phyloP scores from a whole-genome alignment of 139 green algal genomes.

The Picochlorum sp. region DNA sequence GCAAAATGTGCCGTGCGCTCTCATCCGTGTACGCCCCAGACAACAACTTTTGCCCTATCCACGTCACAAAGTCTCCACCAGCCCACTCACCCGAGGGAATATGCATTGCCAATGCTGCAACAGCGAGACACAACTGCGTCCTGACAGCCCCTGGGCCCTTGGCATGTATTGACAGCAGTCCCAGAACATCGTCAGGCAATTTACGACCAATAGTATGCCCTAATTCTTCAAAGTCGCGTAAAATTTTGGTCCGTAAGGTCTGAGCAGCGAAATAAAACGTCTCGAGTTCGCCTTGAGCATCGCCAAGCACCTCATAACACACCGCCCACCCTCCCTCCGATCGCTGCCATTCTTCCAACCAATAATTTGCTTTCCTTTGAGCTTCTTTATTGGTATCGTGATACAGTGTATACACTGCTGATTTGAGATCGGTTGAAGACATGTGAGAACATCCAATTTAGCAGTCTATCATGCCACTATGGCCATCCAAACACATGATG shows the following conservation, averaged over 20 bases:
- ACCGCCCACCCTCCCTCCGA: constrained; percentile 58
- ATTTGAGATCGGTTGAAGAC: constrained; percentile 30
- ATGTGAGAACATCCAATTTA: background rate
- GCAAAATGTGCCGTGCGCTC: constrained; percentile 55
- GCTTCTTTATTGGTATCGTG: constrained; percentile 48
- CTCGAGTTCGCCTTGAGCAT: constrained; percentile 50
- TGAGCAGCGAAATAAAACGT: constrained; percentile 81
- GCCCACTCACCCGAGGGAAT: constrained; percentile 56
- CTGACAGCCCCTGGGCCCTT: constrained; percentile 45
- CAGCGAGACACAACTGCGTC: constrained; percentile 81
- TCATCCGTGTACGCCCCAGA: constrained; percentile 16
- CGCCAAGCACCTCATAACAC: constrained; percentile 63
- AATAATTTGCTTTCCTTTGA: constrained; percentile 53
- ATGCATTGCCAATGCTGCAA: constrained; percentile 71
- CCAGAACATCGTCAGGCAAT: constrained; percentile 68
- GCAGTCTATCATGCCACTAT: too few relatives aligned
- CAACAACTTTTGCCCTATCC: constrained; percentile 30
- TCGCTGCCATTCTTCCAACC: constrained; percentile 78
- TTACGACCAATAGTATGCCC: constrained; percentile 36
- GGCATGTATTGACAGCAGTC: constrained; percentile 55
- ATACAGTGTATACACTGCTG: constrained; percentile 77
- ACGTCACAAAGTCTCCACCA: constrained; percentile 23
- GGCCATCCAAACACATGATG: too few relatives aligned
- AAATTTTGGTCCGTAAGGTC: constrained; percentile 85
- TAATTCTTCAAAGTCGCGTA: constrained; percentile 87